Evolutionary conservation across 768 basidiomycete genomes (phyloP), one percentile per base, ranked within the genome.

Genomic region (Macrolepiota albuminosa): DNA sequence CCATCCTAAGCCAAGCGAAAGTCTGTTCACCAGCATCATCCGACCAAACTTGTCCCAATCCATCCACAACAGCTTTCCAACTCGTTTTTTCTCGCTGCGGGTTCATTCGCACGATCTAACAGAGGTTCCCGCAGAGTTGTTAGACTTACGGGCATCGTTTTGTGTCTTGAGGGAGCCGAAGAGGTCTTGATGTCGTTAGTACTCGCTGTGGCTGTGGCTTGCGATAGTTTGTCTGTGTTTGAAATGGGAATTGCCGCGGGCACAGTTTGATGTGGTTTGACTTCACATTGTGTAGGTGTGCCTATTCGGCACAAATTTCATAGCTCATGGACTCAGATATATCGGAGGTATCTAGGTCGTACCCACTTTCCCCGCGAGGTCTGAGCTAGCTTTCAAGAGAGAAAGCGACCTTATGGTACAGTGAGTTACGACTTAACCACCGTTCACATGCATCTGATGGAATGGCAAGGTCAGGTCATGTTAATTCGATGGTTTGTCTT

Each of bases 131-230:
- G 47, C 16, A 52, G 33, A 40, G 54, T 56, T 52, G 61, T 47
- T 49, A 42, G 49, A 66, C 73, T 70, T 66, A 74, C 73, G 34
- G 70, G 56, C 72, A 73, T 74, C 59, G 67, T 67, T 56, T 67
- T 67, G 71, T 68, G 70, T 60, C 68, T 71, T 71, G 71, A 71
- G 72, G 72, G 66, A 51, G 47, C 62, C 59, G 60, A 57, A 61
- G 63, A 64, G 56, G 70, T 66, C 67, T 69, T 70, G 68, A 65
- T 64, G 60, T 56, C 61, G 64, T 67, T 54, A 48, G 53, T 67
- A 50, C 54, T 54, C 54, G 18, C 49, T 58, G 65, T 65, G 66
- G 65, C 60, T 64, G 56, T 64, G 58, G 37, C 55, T 60, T 49
- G 58, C 57, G 58, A 56, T 64, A 57, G 60, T 64, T 67, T 68